These are phyloP conservation scores for Ophiocordyceps camponoti-leonardi DNA, from an alignment of 2,329 filamentous ascomycete genomes.

Conservation along the genomic window DNA sequence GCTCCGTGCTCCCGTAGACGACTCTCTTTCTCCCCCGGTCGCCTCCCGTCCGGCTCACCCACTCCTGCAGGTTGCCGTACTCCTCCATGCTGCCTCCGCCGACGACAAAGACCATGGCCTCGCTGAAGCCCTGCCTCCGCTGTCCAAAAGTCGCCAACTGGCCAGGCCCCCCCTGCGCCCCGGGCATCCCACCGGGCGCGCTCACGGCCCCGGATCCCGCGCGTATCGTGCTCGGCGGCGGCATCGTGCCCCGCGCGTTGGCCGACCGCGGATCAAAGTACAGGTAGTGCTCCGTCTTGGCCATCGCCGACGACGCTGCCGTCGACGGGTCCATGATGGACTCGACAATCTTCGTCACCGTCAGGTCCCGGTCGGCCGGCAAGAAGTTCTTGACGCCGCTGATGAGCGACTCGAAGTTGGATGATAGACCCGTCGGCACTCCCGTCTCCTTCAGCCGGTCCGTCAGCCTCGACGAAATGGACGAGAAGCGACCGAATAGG, in stretches of 20 bases:
- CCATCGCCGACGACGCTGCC: conserved; percentile 79
- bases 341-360: conserved; percentile 94
- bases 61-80: conserved; percentile 93
- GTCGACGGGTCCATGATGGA: conserved; percentile 92
- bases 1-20: conserved; percentile 85
- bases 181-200: conserved; percentile 32
- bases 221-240: conserved; percentile 50
- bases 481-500: conserved; percentile 84
- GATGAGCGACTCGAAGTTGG: conserved; percentile 86
- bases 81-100: conserved; percentile 98
- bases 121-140: conserved; percentile 71
- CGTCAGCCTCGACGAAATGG: conserved; percentile 78
- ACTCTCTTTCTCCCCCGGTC: conserved; percentile 58
- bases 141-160: conserved; percentile 81
- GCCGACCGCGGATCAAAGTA: conserved; percentile 94
- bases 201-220: conserved; percentile 18
- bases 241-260: conserved; percentile 83
- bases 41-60: conserved; percentile 63
- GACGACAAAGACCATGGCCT: conserved; percentile 86
- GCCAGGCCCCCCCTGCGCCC: conserved; percentile 32
- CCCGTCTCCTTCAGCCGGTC: conserved; percentile 84
- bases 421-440: conserved; percentile 49
- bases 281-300: conserved; percentile 90
- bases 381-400: conserved; percentile 96
- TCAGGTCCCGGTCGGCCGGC: conserved; percentile 89